Base-by-base conservation (phyloP, 768 basidiomycete genomes). In the Phanerochaete sordida region DNA sequence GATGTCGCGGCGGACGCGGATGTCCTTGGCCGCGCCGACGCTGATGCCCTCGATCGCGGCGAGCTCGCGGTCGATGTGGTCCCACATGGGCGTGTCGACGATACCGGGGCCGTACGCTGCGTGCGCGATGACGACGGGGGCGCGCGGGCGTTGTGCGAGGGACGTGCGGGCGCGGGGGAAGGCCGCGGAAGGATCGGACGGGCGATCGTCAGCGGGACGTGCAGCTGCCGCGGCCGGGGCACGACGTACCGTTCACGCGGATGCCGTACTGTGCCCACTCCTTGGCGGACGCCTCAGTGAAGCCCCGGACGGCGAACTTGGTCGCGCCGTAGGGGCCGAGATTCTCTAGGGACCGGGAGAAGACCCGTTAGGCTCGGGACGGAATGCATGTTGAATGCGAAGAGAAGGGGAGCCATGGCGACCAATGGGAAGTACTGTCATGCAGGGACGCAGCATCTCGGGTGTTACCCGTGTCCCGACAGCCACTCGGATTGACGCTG, bases 221-320 rank as follows among this genome's bases (percentile, higher is more conserved):
- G 33, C 19, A 19, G 39, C 19, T 43, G 39, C 8, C 28, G 23
- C 8, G 15, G 56, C 65, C 24, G 16, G 48, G 65, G 28, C n/a
- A n/a, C n/a, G 21, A 43, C 39, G 8, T 43, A 71, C 70, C 72
- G 51, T 74, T 74, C 49, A 73, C 73, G 12, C 70, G 69, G 39
- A 74, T 73, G 21, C 69, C 70, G 46, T 72, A 67, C 56, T 69
- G 55, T 5, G 69, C 73, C 68, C 66, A 74, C 64, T 74, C 73
- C 50, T 67, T 69, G 43, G 73, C 73, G 2, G 71, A 65, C 3
- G 66, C 71, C 53, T 74, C 70, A 2, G 72, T 74, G 61, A 74
- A 71, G 8, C 72, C 73, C 19, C 72, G 65, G 0, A 73, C 71
- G 0, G 73, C 73, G 61, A 74, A 74, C 60, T 74, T 74, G 21